Evolutionary conservation across 1,139 yeast genomes (phyloP).

Genomic region (Geotrichum histeridarum): DNA sequence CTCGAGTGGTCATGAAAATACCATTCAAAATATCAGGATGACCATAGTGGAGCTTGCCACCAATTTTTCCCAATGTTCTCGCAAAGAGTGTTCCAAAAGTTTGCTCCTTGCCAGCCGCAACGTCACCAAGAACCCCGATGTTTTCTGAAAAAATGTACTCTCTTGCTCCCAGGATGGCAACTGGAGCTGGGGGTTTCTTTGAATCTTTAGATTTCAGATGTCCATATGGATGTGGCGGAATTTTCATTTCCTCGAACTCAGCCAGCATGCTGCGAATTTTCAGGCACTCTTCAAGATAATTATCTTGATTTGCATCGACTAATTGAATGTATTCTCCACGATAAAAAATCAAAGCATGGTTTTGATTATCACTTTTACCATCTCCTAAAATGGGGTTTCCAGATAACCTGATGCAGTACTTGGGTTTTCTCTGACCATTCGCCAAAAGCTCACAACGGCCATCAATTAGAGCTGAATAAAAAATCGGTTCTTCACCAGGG

Average conservation of each 20-base stretch:
- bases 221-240: constrained; percentile 30
- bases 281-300: constrained; percentile 77
- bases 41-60: constrained; percentile 86
- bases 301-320: constrained; percentile 84
- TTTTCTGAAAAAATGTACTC: constrained; percentile 85
- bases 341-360: constrained; percentile 67
- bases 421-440: constrained; percentile 44
- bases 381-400: constrained; percentile 89
- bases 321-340: constrained; percentile 87
- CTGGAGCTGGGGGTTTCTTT: constrained; percentile 44
- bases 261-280: constrained; percentile 72
- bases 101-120: constrained; percentile 91
- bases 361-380: constrained; percentile 86
- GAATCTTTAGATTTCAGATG: constrained; percentile 29
- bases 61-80: constrained; percentile 75
- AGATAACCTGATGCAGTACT: constrained; percentile 56
- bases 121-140: constrained; percentile 80
- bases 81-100: constrained; percentile 90
- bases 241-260: constrained; percentile 65
- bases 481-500: constrained; percentile 36
- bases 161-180: constrained; percentile 83
- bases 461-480: constrained; percentile 62
- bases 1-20: constrained; percentile 82
- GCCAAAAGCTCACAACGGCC: constrained; percentile 43
- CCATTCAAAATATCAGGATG: constrained; percentile 87